phyloP scores from a whole-genome alignment of 192 early-diverging fungal species.

The Linnemannia elongata region DNA sequence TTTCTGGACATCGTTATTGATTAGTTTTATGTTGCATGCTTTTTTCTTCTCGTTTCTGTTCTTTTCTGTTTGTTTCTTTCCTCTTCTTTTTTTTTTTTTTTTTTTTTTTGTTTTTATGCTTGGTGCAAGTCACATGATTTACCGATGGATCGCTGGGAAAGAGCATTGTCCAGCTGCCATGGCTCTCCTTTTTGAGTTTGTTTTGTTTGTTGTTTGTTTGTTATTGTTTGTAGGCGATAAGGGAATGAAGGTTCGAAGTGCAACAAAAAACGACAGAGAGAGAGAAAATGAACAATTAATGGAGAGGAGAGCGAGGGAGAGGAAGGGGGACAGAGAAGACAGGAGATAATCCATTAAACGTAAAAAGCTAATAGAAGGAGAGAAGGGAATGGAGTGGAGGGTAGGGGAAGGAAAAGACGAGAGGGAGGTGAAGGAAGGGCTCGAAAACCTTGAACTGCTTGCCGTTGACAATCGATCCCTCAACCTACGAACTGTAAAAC shows the following conservation, averaged over 20 bases:
- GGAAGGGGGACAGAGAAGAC: too few species aligned
- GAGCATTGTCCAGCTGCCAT: not conserved
- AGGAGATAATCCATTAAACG: not conserved
- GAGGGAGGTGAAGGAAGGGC: not conserved
- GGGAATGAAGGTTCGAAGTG: not conserved
- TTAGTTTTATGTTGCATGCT: too few species aligned
- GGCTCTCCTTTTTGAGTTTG: not conserved
- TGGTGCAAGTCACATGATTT: not conserved
- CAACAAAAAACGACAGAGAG: not conserved
- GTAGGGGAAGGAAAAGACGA: not conserved
- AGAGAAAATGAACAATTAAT: not conserved
- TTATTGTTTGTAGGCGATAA: not conserved
- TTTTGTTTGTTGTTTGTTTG: not conserved
- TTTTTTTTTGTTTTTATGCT: too few species aligned
- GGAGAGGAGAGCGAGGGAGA: not conserved
- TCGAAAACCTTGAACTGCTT: not conserved
- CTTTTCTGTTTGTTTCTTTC: too few species aligned
- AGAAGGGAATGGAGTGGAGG: not conserved
- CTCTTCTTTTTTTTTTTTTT: not conserved
- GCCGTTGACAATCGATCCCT: not conserved
- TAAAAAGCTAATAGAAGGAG: not conserved
- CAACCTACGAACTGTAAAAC: not conserved
- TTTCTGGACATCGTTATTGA: too few species aligned
- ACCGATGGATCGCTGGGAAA: not conserved
- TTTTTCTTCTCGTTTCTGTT: too few species aligned